Evolutionary conservation across 495 filamentous ascomycete genomes (phyloP).

Genomic region (Hypomontagnella monticulosa): DNA sequence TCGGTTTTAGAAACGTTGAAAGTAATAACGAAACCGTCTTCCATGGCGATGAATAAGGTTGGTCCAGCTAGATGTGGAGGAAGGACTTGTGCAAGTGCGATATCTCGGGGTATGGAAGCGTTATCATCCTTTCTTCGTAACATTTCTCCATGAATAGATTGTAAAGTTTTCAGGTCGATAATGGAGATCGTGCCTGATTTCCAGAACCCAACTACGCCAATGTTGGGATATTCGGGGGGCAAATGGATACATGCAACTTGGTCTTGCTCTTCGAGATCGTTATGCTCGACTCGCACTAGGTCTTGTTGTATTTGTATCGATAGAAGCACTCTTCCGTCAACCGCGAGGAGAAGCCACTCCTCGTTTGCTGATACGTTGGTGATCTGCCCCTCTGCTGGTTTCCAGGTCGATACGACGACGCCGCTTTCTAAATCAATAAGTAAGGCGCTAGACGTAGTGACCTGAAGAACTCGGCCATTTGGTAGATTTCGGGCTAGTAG

Average conservation of each 20-base stretch:
- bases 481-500: conserved; percentile 73
- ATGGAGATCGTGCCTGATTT: conserved; percentile 77
- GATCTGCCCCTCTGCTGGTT: conserved; percentile 68
- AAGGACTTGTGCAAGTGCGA: conserved; percentile 80
- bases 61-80: conserved; percentile 60
- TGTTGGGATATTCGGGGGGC: conserved; percentile 50
- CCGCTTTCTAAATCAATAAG: conserved; percentile 76
- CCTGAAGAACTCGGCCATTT: conserved; percentile 74
- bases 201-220: conserved; percentile 87
- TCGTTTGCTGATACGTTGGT: conserved; percentile 81
- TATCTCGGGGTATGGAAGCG: conserved; percentile 81
- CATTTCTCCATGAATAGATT: conserved; percentile 57
- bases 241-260: conserved; percentile 85
- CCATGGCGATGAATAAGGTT: conserved; percentile 91
- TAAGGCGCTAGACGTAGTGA: conserved; percentile 70
- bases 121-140: conserved; percentile 68
- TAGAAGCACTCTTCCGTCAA: conserved; percentile 73
- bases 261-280: conserved; percentile 68
- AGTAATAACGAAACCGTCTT: conserved; percentile 90
- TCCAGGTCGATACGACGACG: conserved; percentile 74
- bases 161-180: conserved; percentile 69
- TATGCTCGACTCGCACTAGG: conserved; percentile 64
- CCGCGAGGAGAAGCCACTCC: conserved; percentile 72
- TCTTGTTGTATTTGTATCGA: conserved; percentile 70
- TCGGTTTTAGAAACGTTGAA: conserved; percentile 73